Base-by-base conservation (phyloP, 2,329 filamentous ascomycete species). In the Cadophora sp. region DNA sequence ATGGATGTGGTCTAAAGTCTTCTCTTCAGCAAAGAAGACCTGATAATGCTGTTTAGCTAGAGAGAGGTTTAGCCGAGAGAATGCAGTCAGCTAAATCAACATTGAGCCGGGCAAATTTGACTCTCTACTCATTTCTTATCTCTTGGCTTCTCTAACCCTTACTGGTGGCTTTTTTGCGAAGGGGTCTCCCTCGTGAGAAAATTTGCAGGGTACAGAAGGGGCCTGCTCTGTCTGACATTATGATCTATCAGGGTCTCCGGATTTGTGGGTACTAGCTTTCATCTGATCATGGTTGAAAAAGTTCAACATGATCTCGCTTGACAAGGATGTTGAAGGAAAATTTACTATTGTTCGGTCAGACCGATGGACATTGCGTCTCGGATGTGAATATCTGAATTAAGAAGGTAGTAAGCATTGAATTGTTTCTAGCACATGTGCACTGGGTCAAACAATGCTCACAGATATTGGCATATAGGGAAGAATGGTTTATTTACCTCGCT, bases 401-500 rank as follows among this genome's bases (percentile, higher is more conserved):
- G 43, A 3, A 45, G 45, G 5, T 48, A 9, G 45, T 48, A 4
- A 48, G 45, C n/a, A 1, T 11, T 24, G 4, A 13, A 3, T 48
- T 22, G 11, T 48, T 20, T 24, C n/a, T 9, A 48, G 45, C 4
- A 48, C n/a, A n/a, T n/a, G n/a, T 48, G 18, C 18, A 48, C 18
- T 20, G 45, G 9, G 7, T 48, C 45, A 3, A 5, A 48, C 18
- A 48, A 48, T 45, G 41, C 45, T 48, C 18, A 20, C 45, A 48
- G 7, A n/a, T 48, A n/a, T 48, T 48, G 45, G 45, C 45, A n/a
- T 48, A 9, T 18, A 48, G 45, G 45, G 18, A 20, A 20, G 45
- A 48, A 20, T n/a, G 45, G 18, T 48, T 48, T 48, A 48, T 48
- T 48, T 48, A 48, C 45, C 45, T 48, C 45, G 45, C 45, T 47